Percentiles rank a stretch among this genome's conserved stretches.
Evolutionary conservation across 2,329 filamentous ascomycete species (phyloP).

Genomic region (Colletotrichum liaoningense): DNA sequence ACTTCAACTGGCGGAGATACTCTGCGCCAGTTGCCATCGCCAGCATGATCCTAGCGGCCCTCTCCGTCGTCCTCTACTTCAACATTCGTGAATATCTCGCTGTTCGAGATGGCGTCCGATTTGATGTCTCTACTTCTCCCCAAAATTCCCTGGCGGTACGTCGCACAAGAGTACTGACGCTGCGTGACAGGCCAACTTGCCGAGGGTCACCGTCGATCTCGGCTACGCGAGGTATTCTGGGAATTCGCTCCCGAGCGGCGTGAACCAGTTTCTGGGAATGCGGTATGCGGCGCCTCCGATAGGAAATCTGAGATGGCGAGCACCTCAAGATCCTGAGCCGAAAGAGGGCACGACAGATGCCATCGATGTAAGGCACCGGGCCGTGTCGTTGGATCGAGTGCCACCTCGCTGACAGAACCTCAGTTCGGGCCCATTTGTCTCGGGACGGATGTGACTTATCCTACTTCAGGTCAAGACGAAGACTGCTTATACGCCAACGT

Average conservation of each 20-base stretch:
- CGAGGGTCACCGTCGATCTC: constrained; percentile 47
- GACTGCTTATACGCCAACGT: constrained; percentile 79
- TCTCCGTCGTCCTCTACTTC: constrained; percentile 30
- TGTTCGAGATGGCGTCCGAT: constrained; percentile 26
- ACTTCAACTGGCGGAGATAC: constrained; percentile 26
- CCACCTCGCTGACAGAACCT: constrained; percentile 3
- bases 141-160: not conserved
- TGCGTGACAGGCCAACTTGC: constrained; percentile 19
- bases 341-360: constrained; percentile 48
- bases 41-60: constrained; percentile 32
- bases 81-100: constrained; percentile 24
- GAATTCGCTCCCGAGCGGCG: constrained; percentile 47
- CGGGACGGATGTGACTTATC: constrained; percentile 47
- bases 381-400: not conserved
- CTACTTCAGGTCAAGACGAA: constrained; percentile 54
- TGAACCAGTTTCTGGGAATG: constrained; percentile 59
- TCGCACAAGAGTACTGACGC: constrained; percentile 2
- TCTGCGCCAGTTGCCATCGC: constrained; percentile 25
- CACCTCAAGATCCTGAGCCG: constrained; percentile 56
- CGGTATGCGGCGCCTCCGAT: constrained; percentile 65
- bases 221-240: constrained; percentile 60
- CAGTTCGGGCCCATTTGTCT: constrained; percentile 61
- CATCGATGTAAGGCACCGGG: constrained; percentile 43
- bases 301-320: constrained; percentile 61
- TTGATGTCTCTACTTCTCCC: not conserved